These are phyloP conservation scores for Plasmopara viticola DNA, from an alignment of 352 stramenopile species.

Conservation along the genomic window DNA sequence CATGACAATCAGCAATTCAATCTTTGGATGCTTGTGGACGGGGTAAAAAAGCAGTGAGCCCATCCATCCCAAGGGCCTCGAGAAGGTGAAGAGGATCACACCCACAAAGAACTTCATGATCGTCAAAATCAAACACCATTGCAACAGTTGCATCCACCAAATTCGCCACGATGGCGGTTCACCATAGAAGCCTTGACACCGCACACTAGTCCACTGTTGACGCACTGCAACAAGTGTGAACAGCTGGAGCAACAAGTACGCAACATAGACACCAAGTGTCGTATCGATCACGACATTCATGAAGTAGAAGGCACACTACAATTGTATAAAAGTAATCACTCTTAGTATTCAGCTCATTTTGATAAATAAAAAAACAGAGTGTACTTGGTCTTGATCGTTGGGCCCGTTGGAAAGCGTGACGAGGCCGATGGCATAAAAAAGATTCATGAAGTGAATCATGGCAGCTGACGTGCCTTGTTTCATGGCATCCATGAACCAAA, in stretches of 20 bases:
- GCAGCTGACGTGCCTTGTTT: slow-evolving; percentile 75
- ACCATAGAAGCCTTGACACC: slow-evolving; percentile 60
- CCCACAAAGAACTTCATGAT: slow-evolving; percentile 71
- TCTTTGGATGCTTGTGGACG: slow-evolving; percentile 60
- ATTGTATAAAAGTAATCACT: slow-evolving; percentile 1
- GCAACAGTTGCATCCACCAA: slow-evolving; percentile 54
- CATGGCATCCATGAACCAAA: slow-evolving; percentile 83
- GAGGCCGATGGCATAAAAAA: slow-evolving; percentile 68
- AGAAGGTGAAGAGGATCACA: slow-evolving; percentile 53
- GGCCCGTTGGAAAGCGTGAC: slow-evolving; percentile 47
- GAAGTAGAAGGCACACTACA: slow-evolving; percentile 80
- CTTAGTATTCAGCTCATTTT: background rate
- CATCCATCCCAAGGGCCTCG: slow-evolving; percentile 47
- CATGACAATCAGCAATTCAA: slow-evolving; percentile 81
- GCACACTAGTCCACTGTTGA: slow-evolving; percentile 51
- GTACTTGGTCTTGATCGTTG: slow-evolving; percentile 56
- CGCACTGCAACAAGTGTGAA: slow-evolving; percentile 51
- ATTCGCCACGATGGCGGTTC: slow-evolving; percentile 57
- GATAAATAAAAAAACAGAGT: background rate
- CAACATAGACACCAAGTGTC: slow-evolving; percentile 75
- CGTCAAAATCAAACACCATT: slow-evolving; percentile 59
- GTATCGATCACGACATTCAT: slow-evolving; percentile 85
- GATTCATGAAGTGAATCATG: slow-evolving; percentile 79
- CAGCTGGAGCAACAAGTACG: slow-evolving; percentile 64
- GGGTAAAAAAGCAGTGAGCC: slow-evolving; percentile 63